Evolutionary conservation across 768 basidiomycete species (phyloP).

Genomic region (Suillus lakei): DNA sequence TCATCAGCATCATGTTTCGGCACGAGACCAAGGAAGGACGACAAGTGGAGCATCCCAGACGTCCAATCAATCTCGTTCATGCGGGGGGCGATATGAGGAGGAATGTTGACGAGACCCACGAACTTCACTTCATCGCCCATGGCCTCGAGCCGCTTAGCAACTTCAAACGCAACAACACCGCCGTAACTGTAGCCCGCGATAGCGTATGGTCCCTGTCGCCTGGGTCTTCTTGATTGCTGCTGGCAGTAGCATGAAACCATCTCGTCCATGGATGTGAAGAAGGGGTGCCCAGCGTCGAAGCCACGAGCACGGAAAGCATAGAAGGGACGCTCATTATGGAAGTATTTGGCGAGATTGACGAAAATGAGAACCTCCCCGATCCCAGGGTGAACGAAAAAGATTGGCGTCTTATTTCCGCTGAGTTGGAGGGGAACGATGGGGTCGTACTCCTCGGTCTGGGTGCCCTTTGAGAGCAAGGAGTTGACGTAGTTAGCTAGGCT

Average conservation of each 20-base stretch:
- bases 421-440: slow-evolving; percentile 47
- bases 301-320: slow-evolving; percentile 47
- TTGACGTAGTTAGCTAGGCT: slow-evolving; percentile 36
- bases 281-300: slow-evolving; percentile 37
- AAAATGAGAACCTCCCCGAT: slow-evolving; percentile 47
- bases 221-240: slow-evolving; percentile 32
- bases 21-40: slow-evolving; percentile 45
- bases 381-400: slow-evolving; percentile 50
- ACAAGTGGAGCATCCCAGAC: slow-evolving; percentile 44
- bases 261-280: slow-evolving; percentile 36
- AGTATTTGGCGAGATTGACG: slow-evolving; percentile 46
- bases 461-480: slow-evolving; percentile 27
- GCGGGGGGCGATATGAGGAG: slow-evolving; percentile 42
- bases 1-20: slow-evolving; percentile 28
- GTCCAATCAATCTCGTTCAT: slow-evolving; percentile 48
- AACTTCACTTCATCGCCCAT: slow-evolving; percentile 36
- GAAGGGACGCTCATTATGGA: slow-evolving; percentile 43
- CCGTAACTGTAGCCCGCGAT: slow-evolving; percentile 45
- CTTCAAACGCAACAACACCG: slow-evolving; percentile 42
- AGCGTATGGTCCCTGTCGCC: slow-evolving; percentile 39
- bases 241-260: slow-evolving; percentile 39
- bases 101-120: slow-evolving; percentile 41
- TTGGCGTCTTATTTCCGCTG: slow-evolving; percentile 43
- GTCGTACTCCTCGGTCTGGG: slow-evolving; percentile 35
- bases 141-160: slow-evolving; percentile 35